Base-by-base conservation (phyloP, 1,284 basidiomycete genomes). In the Lentinus polychrous region DNA sequence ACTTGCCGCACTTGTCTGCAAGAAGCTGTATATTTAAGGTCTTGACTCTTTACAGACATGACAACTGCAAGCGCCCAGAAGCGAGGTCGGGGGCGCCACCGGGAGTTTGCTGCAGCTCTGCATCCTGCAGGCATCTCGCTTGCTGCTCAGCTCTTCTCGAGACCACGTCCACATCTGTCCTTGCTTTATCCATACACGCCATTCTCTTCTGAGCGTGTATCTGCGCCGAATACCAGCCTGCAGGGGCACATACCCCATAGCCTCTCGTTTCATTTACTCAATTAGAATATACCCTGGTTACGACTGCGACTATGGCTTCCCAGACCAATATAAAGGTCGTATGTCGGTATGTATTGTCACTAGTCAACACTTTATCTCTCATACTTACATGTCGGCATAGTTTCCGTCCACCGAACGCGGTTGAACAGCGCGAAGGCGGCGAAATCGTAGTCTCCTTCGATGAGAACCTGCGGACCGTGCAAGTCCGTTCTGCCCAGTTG, bases 341-440 rank as follows among this genome's bases (percentile, higher is more conserved):
- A 58, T 95, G 93, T 76, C 89, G 92, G 91, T 92, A 60, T 60
- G 85, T 48, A 35, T 36, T 33, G 44, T 17, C 32, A n/a, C 18
- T 50, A 17, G 43, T 45, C 35, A 23, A 43, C 23, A 27, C 15
- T 11, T 27, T 22, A 7, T 41, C 15, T 41, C 31, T 7, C 6
- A 8, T 40, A 8, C 7, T 36, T 10, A 31, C 33, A n/a, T 8
- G 24, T n/a, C 40, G 4, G 8, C 39, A 10, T 57, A 95, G 94
- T 52, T 99, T 99, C 70, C 93, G 95, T 57, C 95, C 96, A 18
- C 83, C 90, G 56, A 99, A 99, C 70, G 72, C 91, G 52, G 83
- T 97, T 63, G 95, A 99, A 71, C 71, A 82, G 55, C 84, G 91
- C 51, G 91, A 95, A 69, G 84, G 88, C 49, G 89, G 91, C 48